Conservation (phyloP, 1,284 basidiomycete genomes). For the Hemileia vastatrix region DNA sequence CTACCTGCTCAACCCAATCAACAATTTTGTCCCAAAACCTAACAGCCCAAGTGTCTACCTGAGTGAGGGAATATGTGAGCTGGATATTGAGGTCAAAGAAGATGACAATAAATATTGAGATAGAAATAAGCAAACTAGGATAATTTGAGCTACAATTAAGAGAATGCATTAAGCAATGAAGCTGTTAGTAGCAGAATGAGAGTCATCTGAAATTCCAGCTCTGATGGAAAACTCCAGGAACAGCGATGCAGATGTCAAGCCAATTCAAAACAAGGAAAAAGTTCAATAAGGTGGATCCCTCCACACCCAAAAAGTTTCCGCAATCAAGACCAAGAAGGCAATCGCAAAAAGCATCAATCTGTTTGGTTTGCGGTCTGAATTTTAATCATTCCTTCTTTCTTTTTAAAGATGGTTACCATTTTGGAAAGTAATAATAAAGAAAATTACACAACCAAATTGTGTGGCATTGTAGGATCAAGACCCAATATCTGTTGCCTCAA, state of each 20-base stretch:
- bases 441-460: conserved; percentile 15
- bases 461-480: conserved; percentile 13
- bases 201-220: conserved; percentile 12
- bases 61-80: no score
- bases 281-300: neutral
- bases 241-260: neutral
- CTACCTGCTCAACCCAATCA: conserved; percentile 6
- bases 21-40: conserved; percentile 7
- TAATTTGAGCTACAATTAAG: conserved; percentile 11
- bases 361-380: no score
- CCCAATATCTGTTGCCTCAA: conserved; percentile 4
- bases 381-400: no score
- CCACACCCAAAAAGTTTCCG: conserved; percentile 1
- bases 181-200: neutral
- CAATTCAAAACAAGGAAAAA: conserved; percentile 4
- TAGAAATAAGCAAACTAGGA: conserved; percentile 2
- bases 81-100: neutral
- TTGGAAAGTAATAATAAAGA: neutral
- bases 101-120: neutral
- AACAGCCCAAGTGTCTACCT: conserved; percentile 17
- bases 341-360: conserved; percentile 20
- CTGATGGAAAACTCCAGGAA: conserved; percentile 18
- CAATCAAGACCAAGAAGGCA: conserved; percentile 1
- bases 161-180: conserved; percentile 16
- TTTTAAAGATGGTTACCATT: neutral